These are phyloP conservation scores for Saposhnikovia divaricata DNA, from an alignment of 129 eudicot genomes.

Conservation along the genomic window DNA sequence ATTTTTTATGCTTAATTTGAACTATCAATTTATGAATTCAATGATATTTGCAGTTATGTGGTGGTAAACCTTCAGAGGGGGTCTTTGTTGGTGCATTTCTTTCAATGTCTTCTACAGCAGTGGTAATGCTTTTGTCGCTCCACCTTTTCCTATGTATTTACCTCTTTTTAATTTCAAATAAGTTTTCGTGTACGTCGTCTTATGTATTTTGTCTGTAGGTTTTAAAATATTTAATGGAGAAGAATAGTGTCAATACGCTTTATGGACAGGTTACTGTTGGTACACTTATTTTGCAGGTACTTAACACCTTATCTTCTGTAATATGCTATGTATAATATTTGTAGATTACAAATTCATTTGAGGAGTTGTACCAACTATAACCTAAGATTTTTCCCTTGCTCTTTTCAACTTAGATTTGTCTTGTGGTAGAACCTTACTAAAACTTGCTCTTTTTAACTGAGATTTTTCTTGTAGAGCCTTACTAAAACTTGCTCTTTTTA, in stretches of 20 bases:
- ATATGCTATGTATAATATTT: background rate
- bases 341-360: background rate
- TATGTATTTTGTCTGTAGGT: slow-evolving; percentile 36
- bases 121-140: slow-evolving; percentile 39
- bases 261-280: slow-evolving; percentile 98
- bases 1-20: slow-evolving; percentile 2
- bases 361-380: background rate
- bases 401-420: background rate
- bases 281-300: slow-evolving; percentile 91
- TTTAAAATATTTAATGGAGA: slow-evolving; percentile 88
- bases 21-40: slow-evolving; percentile 9
- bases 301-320: background rate
- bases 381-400: background rate
- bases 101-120: slow-evolving; percentile 99
- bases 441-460: no score
- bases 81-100: slow-evolving; percentile 87
- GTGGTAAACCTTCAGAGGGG: slow-evolving; percentile 90
- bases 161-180: background rate
- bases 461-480: background rate
- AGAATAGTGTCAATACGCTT: slow-evolving; percentile 64
- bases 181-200: background rate
- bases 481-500: no score
- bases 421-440: background rate
- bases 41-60: slow-evolving; percentile 62
- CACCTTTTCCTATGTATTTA: background rate